These are phyloP conservation scores for Aspergillus carlsbadensis DNA, from an alignment of 495 filamentous ascomycete species.

Conservation along the genomic window DNA sequence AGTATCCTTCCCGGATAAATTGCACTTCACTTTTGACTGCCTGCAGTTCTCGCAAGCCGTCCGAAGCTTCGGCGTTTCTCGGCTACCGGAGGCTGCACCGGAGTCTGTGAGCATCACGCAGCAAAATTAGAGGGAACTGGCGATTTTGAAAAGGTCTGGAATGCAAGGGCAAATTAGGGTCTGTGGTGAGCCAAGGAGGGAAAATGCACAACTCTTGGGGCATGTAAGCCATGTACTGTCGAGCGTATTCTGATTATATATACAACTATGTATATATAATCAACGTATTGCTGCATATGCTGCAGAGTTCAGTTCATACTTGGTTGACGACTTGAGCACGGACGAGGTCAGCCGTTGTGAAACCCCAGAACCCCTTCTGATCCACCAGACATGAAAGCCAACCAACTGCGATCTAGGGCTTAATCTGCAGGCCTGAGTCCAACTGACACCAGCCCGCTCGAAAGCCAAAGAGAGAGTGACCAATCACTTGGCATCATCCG, in stretches of 20 bases:
- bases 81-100: conserved; percentile 21
- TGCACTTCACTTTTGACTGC: conserved; percentile 50
- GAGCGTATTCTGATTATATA: conserved; percentile 19
- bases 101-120: conserved; percentile 35
- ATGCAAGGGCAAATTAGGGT: background rate
- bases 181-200: background rate
- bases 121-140: background rate
- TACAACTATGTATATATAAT: conserved; percentile 3
- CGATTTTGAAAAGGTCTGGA: background rate
- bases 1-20: conserved; percentile 39
- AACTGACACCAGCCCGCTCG: conserved; percentile 24
- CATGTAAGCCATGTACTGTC: conserved; percentile 1
- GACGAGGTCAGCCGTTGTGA: conserved; percentile 48
- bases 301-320: conserved; percentile 33
- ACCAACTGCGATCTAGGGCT: conserved; percentile 13
- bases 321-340: conserved; percentile 35
- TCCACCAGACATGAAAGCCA: conserved; percentile 34
- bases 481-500: conserved; percentile 21
- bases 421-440: conserved; percentile 13
- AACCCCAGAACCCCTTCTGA: conserved; percentile 45
- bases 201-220: conserved; percentile 5
- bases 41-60: conserved; percentile 48
- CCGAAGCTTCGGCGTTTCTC: conserved; percentile 40
- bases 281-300: background rate
- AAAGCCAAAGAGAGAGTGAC: conserved; percentile 21